Percentiles rank a stretch among this genome's conserved stretches.
Evolutionary conservation across 805 yeast genomes (phyloP).

Genomic region (Yarrowia yakushimensis): DNA sequence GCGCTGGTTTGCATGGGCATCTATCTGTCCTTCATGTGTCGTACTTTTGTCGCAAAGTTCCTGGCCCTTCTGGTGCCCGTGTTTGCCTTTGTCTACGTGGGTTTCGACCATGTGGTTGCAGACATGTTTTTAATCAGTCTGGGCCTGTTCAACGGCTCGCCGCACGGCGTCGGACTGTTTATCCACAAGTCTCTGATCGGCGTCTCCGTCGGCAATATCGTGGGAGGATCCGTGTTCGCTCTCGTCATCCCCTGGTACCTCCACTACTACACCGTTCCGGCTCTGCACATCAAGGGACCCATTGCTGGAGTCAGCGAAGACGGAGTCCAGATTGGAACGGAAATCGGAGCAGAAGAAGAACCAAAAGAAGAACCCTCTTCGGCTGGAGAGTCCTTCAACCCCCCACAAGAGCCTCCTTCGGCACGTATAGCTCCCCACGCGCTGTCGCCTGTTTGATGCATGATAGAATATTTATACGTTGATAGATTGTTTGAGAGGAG

Average conservation of each 20-base stretch:
- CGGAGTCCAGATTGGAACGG: slow-evolving; percentile 11
- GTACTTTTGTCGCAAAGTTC: slow-evolving; percentile 7
- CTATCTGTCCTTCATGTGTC: slow-evolving; percentile 17
- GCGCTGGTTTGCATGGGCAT: slow-evolving; percentile 12
- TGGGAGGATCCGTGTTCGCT: background rate
- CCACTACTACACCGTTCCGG: background rate
- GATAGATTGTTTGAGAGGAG: too few relatives aligned
- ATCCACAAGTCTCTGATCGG: slow-evolving; percentile 27
- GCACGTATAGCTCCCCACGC: background rate
- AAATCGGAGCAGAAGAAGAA: background rate
- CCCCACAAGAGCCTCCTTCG: background rate
- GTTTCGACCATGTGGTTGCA: slow-evolving; percentile 17
- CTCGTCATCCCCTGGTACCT: background rate
- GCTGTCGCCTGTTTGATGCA: slow-evolving; percentile 11
- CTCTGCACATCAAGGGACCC: background rate
- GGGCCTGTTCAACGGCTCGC: slow-evolving; percentile 14
- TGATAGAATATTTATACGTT: background rate
- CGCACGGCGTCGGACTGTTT: slow-evolving; percentile 5
- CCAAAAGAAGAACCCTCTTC: slow-evolving; percentile 9
- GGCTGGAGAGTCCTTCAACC: background rate
- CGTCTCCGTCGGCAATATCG: background rate
- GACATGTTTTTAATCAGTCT: slow-evolving; percentile 6
- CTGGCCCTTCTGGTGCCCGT: background rate
- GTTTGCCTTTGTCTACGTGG: background rate
- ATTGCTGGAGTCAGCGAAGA: background rate